A percentile compares a stretch with the other conserved stretches of the same genome.
Conservation (phyloP, 306 rosid species). For the Sophora flavescens region DNA sequence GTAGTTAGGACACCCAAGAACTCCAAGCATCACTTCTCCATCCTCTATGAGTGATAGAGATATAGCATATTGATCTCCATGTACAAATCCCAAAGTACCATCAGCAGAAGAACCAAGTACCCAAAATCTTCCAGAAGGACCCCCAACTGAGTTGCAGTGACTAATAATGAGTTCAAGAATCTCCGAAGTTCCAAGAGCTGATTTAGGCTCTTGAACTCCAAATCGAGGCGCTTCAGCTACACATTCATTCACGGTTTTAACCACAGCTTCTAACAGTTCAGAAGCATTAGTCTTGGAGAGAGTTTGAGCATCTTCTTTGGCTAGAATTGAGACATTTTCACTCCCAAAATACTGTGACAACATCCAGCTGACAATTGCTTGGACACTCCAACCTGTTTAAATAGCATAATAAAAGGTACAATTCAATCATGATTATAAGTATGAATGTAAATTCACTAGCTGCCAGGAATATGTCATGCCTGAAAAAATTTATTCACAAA, state of each 20-base stretch:
- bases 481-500: not conserved
- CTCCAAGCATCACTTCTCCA: slow-evolving; percentile 84
- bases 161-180: slow-evolving; percentile 79
- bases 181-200: slow-evolving; percentile 64
- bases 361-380: slow-evolving; percentile 86
- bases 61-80: slow-evolving; percentile 84
- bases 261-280: slow-evolving; percentile 68
- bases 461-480: not conserved
- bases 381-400: slow-evolving; percentile 88
- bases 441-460: slow-evolving; percentile 19
- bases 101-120: slow-evolving; percentile 84
- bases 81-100: slow-evolving; percentile 69
- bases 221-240: slow-evolving; percentile 73
- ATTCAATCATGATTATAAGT: slow-evolving; percentile 29
- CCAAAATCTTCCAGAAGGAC: slow-evolving; percentile 79
- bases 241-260: slow-evolving; percentile 74
- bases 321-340: slow-evolving; percentile 75
- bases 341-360: slow-evolving; percentile 62
- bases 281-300: slow-evolving; percentile 65
- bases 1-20: slow-evolving; percentile 95
- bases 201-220: slow-evolving; percentile 70
- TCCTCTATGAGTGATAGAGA: slow-evolving; percentile 84
- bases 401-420: slow-evolving; percentile 20
- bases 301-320: slow-evolving; percentile 73
- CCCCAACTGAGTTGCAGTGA: slow-evolving; percentile 70